Percentiles rank a stretch among this genome's conserved stretches.
Evolutionary conservation across 1,284 basidiomycete species (phyloP).

Genomic region (Microbotryomycetes sp.): DNA sequence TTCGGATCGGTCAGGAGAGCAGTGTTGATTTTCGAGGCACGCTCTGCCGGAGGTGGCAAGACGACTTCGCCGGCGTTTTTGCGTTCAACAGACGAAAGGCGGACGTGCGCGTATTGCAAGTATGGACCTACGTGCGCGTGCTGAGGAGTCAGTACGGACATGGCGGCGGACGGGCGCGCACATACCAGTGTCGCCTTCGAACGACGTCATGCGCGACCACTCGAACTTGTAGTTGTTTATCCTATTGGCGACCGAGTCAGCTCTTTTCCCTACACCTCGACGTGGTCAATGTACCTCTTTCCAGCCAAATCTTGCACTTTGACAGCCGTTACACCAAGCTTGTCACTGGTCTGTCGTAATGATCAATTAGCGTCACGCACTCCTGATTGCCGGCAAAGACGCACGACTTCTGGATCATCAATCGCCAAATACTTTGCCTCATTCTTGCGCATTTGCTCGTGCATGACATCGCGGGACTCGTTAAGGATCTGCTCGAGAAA

Average conservation of each 20-base stretch:
- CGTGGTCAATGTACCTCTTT: slow-evolving; percentile 55
- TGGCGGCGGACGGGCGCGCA: slow-evolving; percentile 19
- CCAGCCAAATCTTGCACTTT: slow-evolving; percentile 98
- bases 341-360: slow-evolving; percentile 53
- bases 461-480: slow-evolving; percentile 86
- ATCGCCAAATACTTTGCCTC: slow-evolving; percentile 85
- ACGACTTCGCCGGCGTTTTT: slow-evolving; percentile 75
- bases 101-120: slow-evolving; percentile 94
- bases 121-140: slow-evolving; percentile 50
- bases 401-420: slow-evolving; percentile 64
- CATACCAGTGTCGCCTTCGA: slow-evolving; percentile 88
- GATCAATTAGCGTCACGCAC: background rate
- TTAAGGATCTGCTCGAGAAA: slow-evolving; percentile 92
- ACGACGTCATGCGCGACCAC: slow-evolving; percentile 90
- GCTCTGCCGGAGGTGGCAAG: slow-evolving; percentile 59
- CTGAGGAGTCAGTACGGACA: too few relatives aligned
- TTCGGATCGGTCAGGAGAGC: slow-evolving; percentile 62
- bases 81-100: slow-evolving; percentile 83
- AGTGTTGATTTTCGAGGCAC: slow-evolving; percentile 60
- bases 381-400: background rate
- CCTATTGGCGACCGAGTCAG: slow-evolving; percentile 44
- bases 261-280: background rate
- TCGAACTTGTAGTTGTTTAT: slow-evolving; percentile 97
- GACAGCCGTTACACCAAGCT: slow-evolving; percentile 91
- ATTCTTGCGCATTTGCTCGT: slow-evolving; percentile 93